Percentiles rank a stretch among this genome's conserved stretches.
Conservation (phyloP, 2,329 filamentous ascomycete genomes). For the Cladophialophora immunda region DNA sequence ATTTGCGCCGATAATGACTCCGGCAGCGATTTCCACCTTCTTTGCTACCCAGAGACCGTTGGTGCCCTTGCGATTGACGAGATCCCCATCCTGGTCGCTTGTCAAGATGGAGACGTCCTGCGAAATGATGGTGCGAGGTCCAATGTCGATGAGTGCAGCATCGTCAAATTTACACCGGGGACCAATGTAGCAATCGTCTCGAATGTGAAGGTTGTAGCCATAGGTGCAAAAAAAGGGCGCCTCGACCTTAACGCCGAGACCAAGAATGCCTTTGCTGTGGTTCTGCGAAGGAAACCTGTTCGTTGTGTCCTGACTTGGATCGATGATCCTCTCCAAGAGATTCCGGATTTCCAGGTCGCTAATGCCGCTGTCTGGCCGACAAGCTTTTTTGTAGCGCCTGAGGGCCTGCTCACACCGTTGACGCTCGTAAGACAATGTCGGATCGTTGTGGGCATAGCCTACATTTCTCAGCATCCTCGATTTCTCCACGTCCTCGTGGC, state of each 20-base stretch:
- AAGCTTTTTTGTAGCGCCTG: conserved; percentile 86
- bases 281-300: conserved; percentile 66
- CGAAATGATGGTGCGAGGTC: conserved; percentile 73
- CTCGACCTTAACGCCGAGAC: conserved; percentile 80
- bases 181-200: conserved; percentile 82
- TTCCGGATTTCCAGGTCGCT: conserved; percentile 52
- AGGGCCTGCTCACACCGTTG: conserved; percentile 82
- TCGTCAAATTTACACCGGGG: conserved; percentile 87
- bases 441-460: conserved; percentile 80
- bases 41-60: conserved; percentile 75
- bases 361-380: conserved; percentile 76
- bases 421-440: conserved; percentile 82
- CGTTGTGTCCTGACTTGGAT: conserved; percentile 75
- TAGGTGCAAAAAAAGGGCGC: conserved; percentile 93
- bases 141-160: conserved; percentile 82
- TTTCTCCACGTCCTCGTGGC: conserved; percentile 72
- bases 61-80: conserved; percentile 75
- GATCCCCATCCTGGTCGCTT: conserved; percentile 75
- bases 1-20: conserved; percentile 71
- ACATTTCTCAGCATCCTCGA: conserved; percentile 87
- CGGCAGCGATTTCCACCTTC: conserved; percentile 77
- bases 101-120: conserved; percentile 89
- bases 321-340: conserved; percentile 69
- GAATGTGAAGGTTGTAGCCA: conserved; percentile 92
- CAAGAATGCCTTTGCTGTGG: conserved; percentile 63